Conservation (phyloP, 192 early-diverging fungal species). For the Backusella morwellensis region DNA sequence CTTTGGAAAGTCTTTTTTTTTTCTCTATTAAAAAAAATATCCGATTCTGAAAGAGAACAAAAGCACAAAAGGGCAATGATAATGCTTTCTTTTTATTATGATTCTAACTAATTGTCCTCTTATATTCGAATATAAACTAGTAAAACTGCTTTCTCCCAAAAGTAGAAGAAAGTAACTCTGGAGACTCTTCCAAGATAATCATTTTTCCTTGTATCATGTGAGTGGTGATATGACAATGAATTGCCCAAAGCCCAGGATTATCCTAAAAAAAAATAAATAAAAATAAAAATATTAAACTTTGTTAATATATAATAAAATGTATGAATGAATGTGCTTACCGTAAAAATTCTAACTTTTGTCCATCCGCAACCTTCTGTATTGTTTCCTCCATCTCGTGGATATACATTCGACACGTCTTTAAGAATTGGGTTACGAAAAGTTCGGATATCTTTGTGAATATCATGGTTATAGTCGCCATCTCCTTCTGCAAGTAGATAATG, state of each 20-base stretch:
- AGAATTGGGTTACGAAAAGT: neutral
- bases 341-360: constrained; percentile 15
- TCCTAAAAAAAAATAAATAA: constrained; percentile 4
- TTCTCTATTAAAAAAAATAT: too few species aligned
- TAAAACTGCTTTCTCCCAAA: neutral
- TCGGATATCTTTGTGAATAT: neutral
- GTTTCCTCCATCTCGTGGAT: constrained; percentile 5
- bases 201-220: constrained; percentile 12
- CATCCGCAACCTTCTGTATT: neutral
- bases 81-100: too few species aligned
- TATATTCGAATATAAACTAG: too few species aligned
- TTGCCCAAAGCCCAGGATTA: constrained; percentile 18
- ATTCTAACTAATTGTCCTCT: too few species aligned
- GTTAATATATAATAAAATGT: neutral
- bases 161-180: constrained; percentile 3
- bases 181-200: constrained; percentile 11
- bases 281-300: neutral
- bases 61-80: too few species aligned
- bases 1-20: too few species aligned
- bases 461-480: constrained; percentile 6
- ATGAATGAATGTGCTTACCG: neutral
- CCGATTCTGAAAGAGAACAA: too few species aligned
- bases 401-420: constrained; percentile 15
- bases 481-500: constrained; percentile 23
- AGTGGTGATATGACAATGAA: constrained; percentile 8